Evolutionary conservation across 768 basidiomycete species (phyloP).

Genomic region (Mycena galopus): DNA sequence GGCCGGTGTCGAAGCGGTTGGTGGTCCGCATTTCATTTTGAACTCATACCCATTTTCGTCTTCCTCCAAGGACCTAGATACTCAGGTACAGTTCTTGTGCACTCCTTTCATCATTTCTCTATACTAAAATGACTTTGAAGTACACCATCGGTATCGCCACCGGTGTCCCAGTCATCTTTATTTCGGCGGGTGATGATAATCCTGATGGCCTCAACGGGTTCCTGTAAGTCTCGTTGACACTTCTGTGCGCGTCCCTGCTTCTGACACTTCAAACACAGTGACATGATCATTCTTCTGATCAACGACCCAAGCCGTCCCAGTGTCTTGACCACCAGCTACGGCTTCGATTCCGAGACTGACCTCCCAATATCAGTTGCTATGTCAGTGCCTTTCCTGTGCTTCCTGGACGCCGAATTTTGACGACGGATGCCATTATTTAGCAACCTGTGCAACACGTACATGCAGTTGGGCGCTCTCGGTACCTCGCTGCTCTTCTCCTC

Average conservation of each 20-base stretch:
- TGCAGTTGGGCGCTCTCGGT: constrained; percentile 46
- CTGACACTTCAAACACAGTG: constrained; percentile 42
- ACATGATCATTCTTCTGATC: constrained; percentile 38
- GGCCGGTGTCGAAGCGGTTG: constrained; percentile 42
- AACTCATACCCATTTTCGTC: background rate
- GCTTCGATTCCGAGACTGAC: constrained; percentile 48
- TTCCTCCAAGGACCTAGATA: constrained; percentile 31
- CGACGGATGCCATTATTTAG: constrained; percentile 9
- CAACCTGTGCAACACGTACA: constrained; percentile 43
- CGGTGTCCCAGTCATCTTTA: constrained; percentile 48
- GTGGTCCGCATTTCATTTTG: constrained; percentile 28
- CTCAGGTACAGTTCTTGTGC: constrained; percentile 3
- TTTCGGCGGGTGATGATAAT: constrained; percentile 46
- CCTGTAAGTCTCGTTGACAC: constrained; percentile 7
- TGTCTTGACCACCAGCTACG: constrained; percentile 40
- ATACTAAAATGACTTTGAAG: constrained; percentile 44
- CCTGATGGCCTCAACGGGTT: constrained; percentile 41
- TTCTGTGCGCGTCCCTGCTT: constrained; percentile 27
- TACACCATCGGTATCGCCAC: constrained; percentile 52
- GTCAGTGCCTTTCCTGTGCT: constrained; percentile 6
- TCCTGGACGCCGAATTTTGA: background rate
- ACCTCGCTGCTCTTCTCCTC: constrained; percentile 6
- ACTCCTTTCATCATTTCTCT: constrained; percentile 5
- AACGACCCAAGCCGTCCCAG: constrained; percentile 27
- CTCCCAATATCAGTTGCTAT: constrained; percentile 28